These are phyloP conservation scores for Nemania abortiva DNA, from an alignment of 2,329 filamentous ascomycete species.

Conservation along the genomic window DNA sequence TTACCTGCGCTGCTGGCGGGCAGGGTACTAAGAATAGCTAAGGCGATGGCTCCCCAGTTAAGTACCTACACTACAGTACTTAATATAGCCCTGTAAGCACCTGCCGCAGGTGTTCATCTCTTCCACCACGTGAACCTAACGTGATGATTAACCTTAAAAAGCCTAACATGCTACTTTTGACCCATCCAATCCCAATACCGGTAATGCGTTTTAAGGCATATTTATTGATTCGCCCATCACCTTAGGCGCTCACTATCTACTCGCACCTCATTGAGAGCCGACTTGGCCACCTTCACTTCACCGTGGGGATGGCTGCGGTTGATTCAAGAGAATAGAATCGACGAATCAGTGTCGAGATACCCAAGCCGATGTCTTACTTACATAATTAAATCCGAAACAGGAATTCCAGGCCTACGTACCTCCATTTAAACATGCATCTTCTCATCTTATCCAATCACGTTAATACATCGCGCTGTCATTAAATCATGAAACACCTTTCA, in stretches of 20 bases:
- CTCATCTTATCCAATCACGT: conserved; percentile 6
- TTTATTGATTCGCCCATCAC: too few relatives aligned
- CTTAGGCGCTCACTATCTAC: too few relatives aligned
- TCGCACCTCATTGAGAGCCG: too few relatives aligned
- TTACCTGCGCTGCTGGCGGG: not conserved
- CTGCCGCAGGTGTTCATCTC: not conserved
- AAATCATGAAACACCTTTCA: conserved; percentile 17
- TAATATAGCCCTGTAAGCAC: not conserved
- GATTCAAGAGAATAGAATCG: too few relatives aligned
- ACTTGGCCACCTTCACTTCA: too few relatives aligned
- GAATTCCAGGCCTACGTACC: not conserved
- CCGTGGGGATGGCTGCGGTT: too few relatives aligned
- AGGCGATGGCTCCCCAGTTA: too few relatives aligned
- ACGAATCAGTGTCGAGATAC: too few relatives aligned
- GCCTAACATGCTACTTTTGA: not conserved
- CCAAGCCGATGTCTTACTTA: not conserved
- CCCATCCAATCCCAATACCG: too few relatives aligned
- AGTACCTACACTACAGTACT: not conserved
- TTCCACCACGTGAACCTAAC: conserved; percentile 7
- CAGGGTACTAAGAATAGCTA: too few relatives aligned
- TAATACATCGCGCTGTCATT: conserved; percentile 9
- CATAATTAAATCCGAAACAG: conserved; percentile 5
- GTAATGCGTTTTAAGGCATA: too few relatives aligned
- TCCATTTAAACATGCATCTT: conserved; percentile 9
- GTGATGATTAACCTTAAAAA: not conserved